These are phyloP conservation scores for Akanthomyces dipterigenus DNA, from an alignment of 2,329 filamentous ascomycete species.

Conservation along the genomic window DNA sequence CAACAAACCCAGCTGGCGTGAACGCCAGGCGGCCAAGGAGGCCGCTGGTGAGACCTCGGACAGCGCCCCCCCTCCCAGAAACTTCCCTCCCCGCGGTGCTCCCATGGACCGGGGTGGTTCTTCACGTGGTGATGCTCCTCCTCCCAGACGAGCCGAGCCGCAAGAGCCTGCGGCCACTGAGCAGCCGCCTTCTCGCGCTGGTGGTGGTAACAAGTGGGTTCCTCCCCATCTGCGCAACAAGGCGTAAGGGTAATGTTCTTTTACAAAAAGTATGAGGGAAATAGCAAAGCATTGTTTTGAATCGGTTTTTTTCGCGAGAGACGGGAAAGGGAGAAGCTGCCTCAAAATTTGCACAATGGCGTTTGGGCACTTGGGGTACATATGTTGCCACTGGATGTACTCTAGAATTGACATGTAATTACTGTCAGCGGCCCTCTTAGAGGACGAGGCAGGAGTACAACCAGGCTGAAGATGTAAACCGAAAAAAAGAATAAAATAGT, in stretches of 20 bases:
- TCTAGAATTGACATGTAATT: conserved; percentile 11
- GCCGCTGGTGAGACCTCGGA: conserved; percentile 30
- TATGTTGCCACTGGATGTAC: conserved; percentile 11
- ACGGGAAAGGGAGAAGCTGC: neutral
- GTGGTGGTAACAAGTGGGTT: conserved; percentile 51
- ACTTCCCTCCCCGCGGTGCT: conserved; percentile 29
- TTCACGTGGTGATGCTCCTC: conserved; percentile 24
- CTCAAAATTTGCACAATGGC: conserved; percentile 9
- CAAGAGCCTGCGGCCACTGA: conserved; percentile 40
- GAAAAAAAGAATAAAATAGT: conserved; percentile 7
- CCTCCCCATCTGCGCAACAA: conserved; percentile 39
- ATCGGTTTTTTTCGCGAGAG: conserved; percentile 2
- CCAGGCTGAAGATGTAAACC: conserved; percentile 4
- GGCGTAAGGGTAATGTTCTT: conserved; percentile 10
- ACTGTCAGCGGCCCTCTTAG: neutral
- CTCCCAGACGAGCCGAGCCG: conserved; percentile 20
- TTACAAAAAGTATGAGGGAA: conserved; percentile 7
- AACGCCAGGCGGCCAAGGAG: conserved; percentile 55
- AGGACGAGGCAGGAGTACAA: conserved; percentile 3
- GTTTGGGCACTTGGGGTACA: conserved; percentile 8
- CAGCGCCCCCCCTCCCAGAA: conserved; percentile 35
- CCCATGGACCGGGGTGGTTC: conserved; percentile 37
- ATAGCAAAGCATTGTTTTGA: conserved; percentile 12
- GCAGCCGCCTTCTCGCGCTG: conserved; percentile 43
- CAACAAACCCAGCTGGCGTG: conserved; percentile 64